Evolutionary conservation across 1,284 basidiomycete genomes (phyloP).

Genomic region (Microbotryomycetes sp.): DNA sequence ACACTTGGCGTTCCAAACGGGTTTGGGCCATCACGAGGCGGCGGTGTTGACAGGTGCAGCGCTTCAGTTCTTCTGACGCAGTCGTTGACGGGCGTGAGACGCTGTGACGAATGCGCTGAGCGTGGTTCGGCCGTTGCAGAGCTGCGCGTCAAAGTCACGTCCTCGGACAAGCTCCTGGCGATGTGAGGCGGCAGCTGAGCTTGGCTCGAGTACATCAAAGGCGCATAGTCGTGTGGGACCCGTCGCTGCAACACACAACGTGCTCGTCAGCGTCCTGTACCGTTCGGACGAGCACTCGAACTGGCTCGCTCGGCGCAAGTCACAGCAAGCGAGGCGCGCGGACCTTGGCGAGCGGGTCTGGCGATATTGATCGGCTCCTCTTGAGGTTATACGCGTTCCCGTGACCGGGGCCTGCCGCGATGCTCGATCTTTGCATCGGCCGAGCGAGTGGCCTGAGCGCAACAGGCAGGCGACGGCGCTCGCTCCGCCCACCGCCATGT

Average conservation of each 20-base stretch:
- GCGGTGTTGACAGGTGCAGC: slow-evolving; percentile 11
- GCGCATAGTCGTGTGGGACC: neutral
- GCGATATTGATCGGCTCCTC: neutral
- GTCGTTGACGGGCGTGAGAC: slow-evolving; percentile 10
- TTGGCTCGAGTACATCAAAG: neutral
- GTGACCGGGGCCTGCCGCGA: neutral
- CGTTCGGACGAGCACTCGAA: neutral
- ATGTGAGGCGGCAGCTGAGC: neutral
- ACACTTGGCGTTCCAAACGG: neutral
- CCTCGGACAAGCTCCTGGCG: neutral
- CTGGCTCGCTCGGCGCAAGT: neutral
- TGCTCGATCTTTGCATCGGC: too few relatives aligned
- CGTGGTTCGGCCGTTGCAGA: neutral
- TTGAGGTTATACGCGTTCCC: neutral
- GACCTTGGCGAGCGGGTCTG: neutral
- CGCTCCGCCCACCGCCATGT: neutral
- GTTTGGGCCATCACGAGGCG: neutral
- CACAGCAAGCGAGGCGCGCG: neutral
- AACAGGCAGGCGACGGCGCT: neutral
- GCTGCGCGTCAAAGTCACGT: slow-evolving; percentile 2
- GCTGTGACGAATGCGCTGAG: neutral
- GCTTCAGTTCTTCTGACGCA: slow-evolving; percentile 12
- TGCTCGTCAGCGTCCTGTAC: neutral
- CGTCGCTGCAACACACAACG: slow-evolving; percentile 3
- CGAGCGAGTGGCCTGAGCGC: neutral